Evolutionary conservation across 805 yeast species (phyloP).

Genomic region (Wickerhamomyces strasburgensis): DNA sequence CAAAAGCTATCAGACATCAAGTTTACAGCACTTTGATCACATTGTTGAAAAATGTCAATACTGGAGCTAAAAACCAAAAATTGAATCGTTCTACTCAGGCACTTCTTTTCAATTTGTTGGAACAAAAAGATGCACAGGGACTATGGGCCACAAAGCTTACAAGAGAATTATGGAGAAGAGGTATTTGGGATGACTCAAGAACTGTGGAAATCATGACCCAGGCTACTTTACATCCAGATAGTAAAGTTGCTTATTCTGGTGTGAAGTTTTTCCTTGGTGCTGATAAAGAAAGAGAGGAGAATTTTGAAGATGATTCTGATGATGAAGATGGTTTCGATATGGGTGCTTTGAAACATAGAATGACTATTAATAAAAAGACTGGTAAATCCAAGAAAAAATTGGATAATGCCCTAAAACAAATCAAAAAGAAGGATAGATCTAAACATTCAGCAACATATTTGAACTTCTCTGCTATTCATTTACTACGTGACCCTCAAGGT

Average conservation of each 20-base stretch:
- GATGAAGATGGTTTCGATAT: constrained; percentile 73
- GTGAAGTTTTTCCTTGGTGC: constrained; percentile 91
- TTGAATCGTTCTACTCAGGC: constrained; percentile 90
- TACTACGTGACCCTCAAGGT: constrained; percentile 95
- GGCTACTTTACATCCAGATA: constrained; percentile 84
- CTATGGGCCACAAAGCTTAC: constrained; percentile 95
- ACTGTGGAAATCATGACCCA: constrained; percentile 98
- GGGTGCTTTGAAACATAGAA: constrained; percentile 68
- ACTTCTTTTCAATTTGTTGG: constrained; percentile 77
- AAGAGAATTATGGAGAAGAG: constrained; percentile 95
- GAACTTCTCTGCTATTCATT: constrained; percentile 91
- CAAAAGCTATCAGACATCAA: constrained; percentile 77
- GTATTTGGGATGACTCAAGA: constrained; percentile 96
- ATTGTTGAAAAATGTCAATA: constrained; percentile 74
- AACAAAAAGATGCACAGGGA: constrained; percentile 75
- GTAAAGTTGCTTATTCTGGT: constrained; percentile 85
- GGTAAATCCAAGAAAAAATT: constrained; percentile 76
- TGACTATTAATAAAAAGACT: constrained; percentile 78
- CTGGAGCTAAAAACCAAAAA: constrained; percentile 86
- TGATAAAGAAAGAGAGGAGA: constrained; percentile 87
- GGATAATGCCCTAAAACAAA: constrained; percentile 63
- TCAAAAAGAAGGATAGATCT: constrained; percentile 59
- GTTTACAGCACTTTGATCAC: constrained; percentile 76
- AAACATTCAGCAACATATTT: constrained; percentile 62
- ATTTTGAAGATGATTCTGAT: constrained; percentile 61